Evolutionary conservation across 2,329 filamentous ascomycete species (phyloP).

Genomic region (Huntiella abstrusa): DNA sequence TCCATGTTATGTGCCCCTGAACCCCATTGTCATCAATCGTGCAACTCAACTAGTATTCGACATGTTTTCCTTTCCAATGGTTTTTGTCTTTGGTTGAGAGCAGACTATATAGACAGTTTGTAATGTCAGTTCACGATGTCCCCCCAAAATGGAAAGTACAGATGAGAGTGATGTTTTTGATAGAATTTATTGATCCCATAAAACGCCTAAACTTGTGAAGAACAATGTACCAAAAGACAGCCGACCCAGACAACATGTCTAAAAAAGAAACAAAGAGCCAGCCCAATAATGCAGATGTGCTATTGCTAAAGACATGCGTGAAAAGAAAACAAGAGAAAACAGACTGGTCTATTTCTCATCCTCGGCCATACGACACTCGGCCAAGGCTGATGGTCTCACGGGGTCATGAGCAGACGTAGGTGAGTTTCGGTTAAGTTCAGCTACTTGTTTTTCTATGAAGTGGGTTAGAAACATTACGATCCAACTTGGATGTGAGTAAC

Average conservation of each 20-base stretch:
- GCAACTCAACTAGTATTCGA: neutral
- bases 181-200: too few relatives aligned
- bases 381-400: slow-evolving; percentile 26
- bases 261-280: too few relatives aligned
- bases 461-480: slow-evolving; percentile 12
- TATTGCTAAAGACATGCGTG: neutral
- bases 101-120: too few relatives aligned
- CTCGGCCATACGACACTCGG: slow-evolving; percentile 15
- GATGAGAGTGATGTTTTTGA: too few relatives aligned
- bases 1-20: neutral
- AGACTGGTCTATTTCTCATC: neutral
- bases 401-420: slow-evolving; percentile 26
- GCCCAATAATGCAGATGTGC: too few relatives aligned
- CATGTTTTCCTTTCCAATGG: too few relatives aligned
- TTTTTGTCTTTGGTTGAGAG: too few relatives aligned
- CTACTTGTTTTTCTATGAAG: slow-evolving; percentile 30
- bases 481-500: neutral
- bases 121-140: too few relatives aligned
- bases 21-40: neutral
- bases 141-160: too few relatives aligned
- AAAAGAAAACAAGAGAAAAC: neutral
- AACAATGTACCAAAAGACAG: too few relatives aligned
- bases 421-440: slow-evolving; percentile 21
- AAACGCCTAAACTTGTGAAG: too few relatives aligned
- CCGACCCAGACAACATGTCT: too few relatives aligned